phyloP scores from a whole-genome alignment of 306 rosid species.

The Luffa aegyptiaca region DNA sequence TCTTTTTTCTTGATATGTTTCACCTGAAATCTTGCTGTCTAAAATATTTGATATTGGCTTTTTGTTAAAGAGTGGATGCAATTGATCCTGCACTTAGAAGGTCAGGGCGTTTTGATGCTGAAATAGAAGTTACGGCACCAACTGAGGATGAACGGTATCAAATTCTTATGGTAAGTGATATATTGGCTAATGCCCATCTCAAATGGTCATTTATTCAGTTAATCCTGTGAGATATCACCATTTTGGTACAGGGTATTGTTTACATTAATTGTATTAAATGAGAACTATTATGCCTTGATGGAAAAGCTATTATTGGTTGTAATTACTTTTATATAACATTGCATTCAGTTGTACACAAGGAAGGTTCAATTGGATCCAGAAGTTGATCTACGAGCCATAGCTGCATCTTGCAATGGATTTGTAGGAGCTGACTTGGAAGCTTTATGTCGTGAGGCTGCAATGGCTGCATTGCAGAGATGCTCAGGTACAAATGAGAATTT shows the following conservation, averaged over 20 bases:
- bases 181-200: neutral
- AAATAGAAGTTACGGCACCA: constrained; percentile 79
- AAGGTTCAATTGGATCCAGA: constrained; percentile 44
- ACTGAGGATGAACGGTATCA: constrained; percentile 65
- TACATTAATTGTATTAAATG: neutral
- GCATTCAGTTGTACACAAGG: constrained; percentile 70
- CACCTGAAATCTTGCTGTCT: neutral
- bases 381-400: constrained; percentile 51
- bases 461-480: constrained; percentile 41
- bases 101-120: constrained; percentile 83
- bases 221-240: neutral
- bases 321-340: constrained; percentile 8
- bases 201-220: neutral
- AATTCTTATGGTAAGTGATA: constrained; percentile 62
- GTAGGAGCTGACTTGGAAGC: constrained; percentile 96
- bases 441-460: constrained; percentile 63
- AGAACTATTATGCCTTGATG: neutral
- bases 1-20: neutral
- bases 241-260: neutral
- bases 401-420: constrained; percentile 84
- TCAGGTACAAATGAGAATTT: constrained; percentile 34
- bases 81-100: constrained; percentile 88
- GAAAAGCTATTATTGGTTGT: neutral
- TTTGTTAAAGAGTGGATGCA: constrained; percentile 52
- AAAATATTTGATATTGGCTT: constrained; percentile 14